Percentiles rank a stretch among this genome's conserved stretches.
These are phyloP conservation scores for Pilatotrama ljubarskyi DNA, from an alignment of 768 basidiomycete species.

Conservation along the genomic window DNA sequence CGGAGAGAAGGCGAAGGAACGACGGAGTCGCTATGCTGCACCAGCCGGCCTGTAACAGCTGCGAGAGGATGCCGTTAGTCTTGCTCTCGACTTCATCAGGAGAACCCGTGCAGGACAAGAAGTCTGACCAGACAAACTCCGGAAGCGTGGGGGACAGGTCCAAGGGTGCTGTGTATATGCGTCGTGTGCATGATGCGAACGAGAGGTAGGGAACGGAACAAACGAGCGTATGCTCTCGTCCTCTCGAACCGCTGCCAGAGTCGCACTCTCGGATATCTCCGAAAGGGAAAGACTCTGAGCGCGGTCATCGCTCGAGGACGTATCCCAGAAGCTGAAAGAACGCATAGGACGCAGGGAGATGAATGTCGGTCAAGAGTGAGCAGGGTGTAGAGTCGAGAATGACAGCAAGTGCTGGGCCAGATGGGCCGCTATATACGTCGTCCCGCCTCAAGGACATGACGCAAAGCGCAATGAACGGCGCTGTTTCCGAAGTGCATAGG, in stretches of 20 bases:
- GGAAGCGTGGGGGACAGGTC: background rate
- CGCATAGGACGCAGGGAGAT: conserved; percentile 22
- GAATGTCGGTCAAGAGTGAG: conserved; percentile 1
- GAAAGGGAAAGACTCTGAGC: background rate
- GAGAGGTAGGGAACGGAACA: background rate
- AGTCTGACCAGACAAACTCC: conserved; percentile 7
- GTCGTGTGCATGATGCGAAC: background rate
- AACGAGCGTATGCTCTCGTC: conserved; percentile 6
- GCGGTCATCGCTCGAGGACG: conserved; percentile 2
- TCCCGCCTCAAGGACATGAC: too few relatives aligned
- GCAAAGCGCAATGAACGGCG: too few relatives aligned
- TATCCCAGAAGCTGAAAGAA: background rate
- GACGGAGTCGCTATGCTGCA: conserved; percentile 37
- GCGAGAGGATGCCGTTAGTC: background rate
- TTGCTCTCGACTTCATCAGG: background rate
- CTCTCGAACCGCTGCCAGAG: background rate
- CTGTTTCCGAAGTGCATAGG: too few relatives aligned
- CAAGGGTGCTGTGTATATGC: background rate
- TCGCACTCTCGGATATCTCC: background rate
- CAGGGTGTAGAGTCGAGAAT: background rate
- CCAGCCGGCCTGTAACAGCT: conserved; percentile 30
- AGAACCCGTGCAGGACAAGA: background rate
- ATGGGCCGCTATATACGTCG: too few relatives aligned
- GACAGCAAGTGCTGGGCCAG: background rate
- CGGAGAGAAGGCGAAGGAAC: conserved; percentile 36